Percentiles rank a stretch among this genome's conserved stretches.
Evolutionary conservation across 345 rosid genomes (phyloP).

Genomic region (Heritiera fomes): DNA sequence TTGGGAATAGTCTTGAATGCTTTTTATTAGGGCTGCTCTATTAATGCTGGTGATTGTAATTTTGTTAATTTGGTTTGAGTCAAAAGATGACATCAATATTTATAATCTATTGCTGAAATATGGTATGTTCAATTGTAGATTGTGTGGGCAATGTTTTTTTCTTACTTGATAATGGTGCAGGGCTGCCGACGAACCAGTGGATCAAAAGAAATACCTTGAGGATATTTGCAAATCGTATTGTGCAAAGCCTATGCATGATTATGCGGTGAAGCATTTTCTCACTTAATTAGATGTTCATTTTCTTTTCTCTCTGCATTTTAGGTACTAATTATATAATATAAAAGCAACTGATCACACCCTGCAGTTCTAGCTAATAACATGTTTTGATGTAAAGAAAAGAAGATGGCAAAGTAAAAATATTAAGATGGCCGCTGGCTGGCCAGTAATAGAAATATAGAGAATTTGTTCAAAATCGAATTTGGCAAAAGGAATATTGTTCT

Average conservation of each 20-base stretch:
- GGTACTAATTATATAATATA: background rate
- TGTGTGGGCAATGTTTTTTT: background rate
- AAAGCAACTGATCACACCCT: too few relatives aligned
- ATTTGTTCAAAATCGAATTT: too few relatives aligned
- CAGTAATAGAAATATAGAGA: too few relatives aligned
- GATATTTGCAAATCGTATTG: slow-evolving; percentile 54
- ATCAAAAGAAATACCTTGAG: slow-evolving; percentile 57
- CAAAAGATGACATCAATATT: background rate
- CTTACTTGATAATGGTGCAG: slow-evolving; percentile 27
- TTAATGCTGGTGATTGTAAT: background rate
- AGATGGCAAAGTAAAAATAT: too few relatives aligned
- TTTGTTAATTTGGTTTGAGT: background rate
- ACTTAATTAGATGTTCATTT: background rate
- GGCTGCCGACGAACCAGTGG: slow-evolving; percentile 55
- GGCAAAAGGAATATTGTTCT: too few relatives aligned
- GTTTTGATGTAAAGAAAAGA: too few relatives aligned
- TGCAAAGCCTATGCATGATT: slow-evolving; percentile 51
- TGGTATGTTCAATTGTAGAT: background rate
- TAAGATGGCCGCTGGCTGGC: too few relatives aligned
- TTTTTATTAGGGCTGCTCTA: background rate
- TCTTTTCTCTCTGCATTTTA: background rate
- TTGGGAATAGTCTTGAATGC: background rate
- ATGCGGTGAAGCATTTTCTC: slow-evolving; percentile 33
- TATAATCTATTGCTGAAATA: background rate
- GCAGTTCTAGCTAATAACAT: too few relatives aligned